Evolutionary conservation across 2,329 filamentous ascomycete genomes (phyloP), one percentile per base, ranked within the genome.

Genomic region (Monilinia polystroma): DNA sequence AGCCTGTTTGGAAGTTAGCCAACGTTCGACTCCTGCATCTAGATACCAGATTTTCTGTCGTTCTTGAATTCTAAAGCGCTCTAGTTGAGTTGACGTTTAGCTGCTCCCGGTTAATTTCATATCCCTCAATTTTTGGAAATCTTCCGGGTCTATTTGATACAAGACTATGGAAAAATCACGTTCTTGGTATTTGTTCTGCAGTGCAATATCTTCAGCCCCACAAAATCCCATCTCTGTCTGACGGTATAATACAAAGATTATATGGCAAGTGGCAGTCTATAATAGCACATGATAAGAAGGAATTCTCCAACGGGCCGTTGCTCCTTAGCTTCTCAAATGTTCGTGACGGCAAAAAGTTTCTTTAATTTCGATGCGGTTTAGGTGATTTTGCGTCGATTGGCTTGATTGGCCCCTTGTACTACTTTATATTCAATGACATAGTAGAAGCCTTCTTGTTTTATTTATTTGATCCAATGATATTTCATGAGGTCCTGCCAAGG

Each of bases 251-350:
- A 20, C 23, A 62, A 35, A 35, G 26, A 26, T 52, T 45, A 59
- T 52, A 45, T 29, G 49, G 47, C 56, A 66, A 66, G 64, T 66
- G 47, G 18, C 56, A 45, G 41, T n/a, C n/a, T 49, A 53, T 35
- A 10, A 66, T 54, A 47, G 35, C 65, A 66, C 65, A 66, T 63
- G 59, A 63, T 66, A 32, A 20, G 32, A 64, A 20, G 43, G 35
- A 26, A 26, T 51, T 43, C 41, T 64, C 23, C 20, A 26, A 55
- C 65, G 65, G 65, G 41, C 65, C 65, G 65, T 38, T 57, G 52
- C 58, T 66, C 59, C 65, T 52, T 56, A 63, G 58, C 52, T 26
- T 63, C 47, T 41, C 38, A 29, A 16, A 41, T 63, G 55, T 59
- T 51, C 51, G 10, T 38, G 0, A 35, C 20, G 16, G 45, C 29